Percentiles rank a stretch among this genome's conserved stretches.
phyloP scores from a whole-genome alignment of 805 yeast genomes.

The Saturnispora kantuleensis region DNA sequence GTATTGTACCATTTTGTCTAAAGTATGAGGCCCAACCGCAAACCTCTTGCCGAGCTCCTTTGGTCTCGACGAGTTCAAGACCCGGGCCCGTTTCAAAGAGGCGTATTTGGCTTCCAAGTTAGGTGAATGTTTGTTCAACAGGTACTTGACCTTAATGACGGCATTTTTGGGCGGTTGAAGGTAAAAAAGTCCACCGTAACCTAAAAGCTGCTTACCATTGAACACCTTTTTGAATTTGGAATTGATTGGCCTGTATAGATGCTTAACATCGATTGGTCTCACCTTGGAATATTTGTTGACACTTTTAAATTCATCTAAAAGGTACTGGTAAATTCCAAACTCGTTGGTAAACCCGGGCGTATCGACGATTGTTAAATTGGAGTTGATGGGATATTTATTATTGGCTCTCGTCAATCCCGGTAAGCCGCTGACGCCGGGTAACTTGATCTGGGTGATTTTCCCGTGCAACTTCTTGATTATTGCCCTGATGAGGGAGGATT shows the following conservation, averaged over 20 bases:
- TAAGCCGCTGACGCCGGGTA: slow-evolving; percentile 40
- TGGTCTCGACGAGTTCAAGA: slow-evolving; percentile 18
- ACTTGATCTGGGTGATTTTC: background rate
- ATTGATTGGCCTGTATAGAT: background rate
- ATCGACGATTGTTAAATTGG: slow-evolving; percentile 26
- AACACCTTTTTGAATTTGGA: slow-evolving; percentile 11
- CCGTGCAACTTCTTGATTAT: slow-evolving; percentile 19
- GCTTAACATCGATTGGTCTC: slow-evolving; percentile 3
- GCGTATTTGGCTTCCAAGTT: slow-evolving; percentile 30
- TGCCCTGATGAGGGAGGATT: slow-evolving; percentile 48
- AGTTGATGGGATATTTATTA: slow-evolving; percentile 26
- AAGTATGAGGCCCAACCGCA: slow-evolving; percentile 19
- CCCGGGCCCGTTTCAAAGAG: slow-evolving; percentile 25
- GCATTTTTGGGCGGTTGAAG: slow-evolving; percentile 43
- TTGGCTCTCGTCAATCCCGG: slow-evolving; percentile 66
- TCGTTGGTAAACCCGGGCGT: slow-evolving; percentile 35
- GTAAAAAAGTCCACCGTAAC: slow-evolving; percentile 55
- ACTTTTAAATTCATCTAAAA: slow-evolving; percentile 11
- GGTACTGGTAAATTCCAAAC: slow-evolving; percentile 18
- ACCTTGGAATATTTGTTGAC: slow-evolving; percentile 1
- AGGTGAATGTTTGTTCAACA: slow-evolving; percentile 29
- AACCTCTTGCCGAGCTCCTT: slow-evolving; percentile 19
- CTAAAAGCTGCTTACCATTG: slow-evolving; percentile 21
- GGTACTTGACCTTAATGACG: slow-evolving; percentile 34
- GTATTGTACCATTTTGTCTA: slow-evolving; percentile 31